phyloP scores from a whole-genome alignment of 768 basidiomycete species.

The Piloderma croceum region DNA sequence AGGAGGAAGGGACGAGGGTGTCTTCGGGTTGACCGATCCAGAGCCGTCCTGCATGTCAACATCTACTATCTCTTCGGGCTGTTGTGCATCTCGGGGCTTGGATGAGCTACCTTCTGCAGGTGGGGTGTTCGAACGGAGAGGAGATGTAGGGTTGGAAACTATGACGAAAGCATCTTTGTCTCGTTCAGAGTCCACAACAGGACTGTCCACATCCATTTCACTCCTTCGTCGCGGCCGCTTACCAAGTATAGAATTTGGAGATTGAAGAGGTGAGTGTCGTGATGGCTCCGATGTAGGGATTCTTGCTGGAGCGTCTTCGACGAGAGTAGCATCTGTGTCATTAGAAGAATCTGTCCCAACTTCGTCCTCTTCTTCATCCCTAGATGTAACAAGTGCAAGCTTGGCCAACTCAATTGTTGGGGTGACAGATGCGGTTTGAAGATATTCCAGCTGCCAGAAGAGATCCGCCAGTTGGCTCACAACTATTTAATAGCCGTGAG shows the following conservation, averaged over 20 bases:
- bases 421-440: slow-evolving; percentile 62
- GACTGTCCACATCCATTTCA: slow-evolving; percentile 53
- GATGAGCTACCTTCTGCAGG: too few species aligned
- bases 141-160: slow-evolving; percentile 32
- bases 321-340: slow-evolving; percentile 84
- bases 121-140: slow-evolving; percentile 33
- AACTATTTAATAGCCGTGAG: slow-evolving; percentile 41
- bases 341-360: slow-evolving; percentile 77
- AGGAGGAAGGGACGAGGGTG: slow-evolving; percentile 54
- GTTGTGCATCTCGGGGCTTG: too few species aligned
- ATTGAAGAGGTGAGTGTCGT: slow-evolving; percentile 20
- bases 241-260: slow-evolving; percentile 56
- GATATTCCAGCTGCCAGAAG: slow-evolving; percentile 70
- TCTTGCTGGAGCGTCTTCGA: slow-evolving; percentile 60
- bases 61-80: too few species aligned
- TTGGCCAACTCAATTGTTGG: slow-evolving; percentile 86
- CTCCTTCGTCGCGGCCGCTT: slow-evolving; percentile 49
- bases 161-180: slow-evolving; percentile 41
- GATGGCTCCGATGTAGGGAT: slow-evolving; percentile 13
- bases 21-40: too few species aligned
- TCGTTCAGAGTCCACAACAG: slow-evolving; percentile 26
- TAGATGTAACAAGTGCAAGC: slow-evolving; percentile 82
- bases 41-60: slow-evolving; percentile 22
- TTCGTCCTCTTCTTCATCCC: slow-evolving; percentile 86
- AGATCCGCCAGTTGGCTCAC: slow-evolving; percentile 73